Percentiles rank a stretch among this genome's conserved stretches.
Conservation (phyloP, 129 eudicot genomes). For the Dittrichia graveolens region DNA sequence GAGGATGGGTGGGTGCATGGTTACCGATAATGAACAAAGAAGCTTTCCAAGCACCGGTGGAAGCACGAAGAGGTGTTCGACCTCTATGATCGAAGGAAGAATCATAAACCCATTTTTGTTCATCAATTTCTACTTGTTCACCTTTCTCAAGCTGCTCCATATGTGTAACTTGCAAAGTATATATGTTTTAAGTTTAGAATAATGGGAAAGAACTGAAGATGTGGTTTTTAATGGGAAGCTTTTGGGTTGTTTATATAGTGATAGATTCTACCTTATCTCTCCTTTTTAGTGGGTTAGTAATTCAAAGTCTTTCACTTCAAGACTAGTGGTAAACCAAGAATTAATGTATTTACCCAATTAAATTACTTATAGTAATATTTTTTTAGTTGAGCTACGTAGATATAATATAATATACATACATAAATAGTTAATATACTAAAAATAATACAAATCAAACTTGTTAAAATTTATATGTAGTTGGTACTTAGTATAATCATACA, state of each 20-base stretch:
- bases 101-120: constrained; percentile 69
- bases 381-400: too few relatives aligned
- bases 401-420: too few relatives aligned
- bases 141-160: constrained; percentile 58
- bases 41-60: constrained; percentile 89
- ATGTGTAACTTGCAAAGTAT: constrained; percentile 22
- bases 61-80: constrained; percentile 63
- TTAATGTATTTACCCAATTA: not conserved
- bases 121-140: constrained; percentile 42
- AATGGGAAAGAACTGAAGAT: constrained; percentile 14
- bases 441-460: too few relatives aligned
- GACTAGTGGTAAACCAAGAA: not conserved
- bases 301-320: constrained; percentile 12
- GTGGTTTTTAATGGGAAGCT: constrained; percentile 42
- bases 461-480: too few relatives aligned
- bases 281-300: constrained; percentile 33
- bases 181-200: constrained; percentile 19
- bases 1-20: not conserved
- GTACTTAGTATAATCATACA: too few relatives aligned
- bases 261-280: constrained; percentile 34
- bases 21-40: constrained; percentile 72
- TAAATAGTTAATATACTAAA: too few relatives aligned
- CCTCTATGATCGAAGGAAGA: constrained; percentile 79
- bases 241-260: constrained; percentile 54
- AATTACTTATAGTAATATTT: not conserved